Evolutionary conservation across 306 rosid genomes (phyloP), one percentile per base, ranked within the genome.

Genomic region (Datisca glomerata): DNA sequence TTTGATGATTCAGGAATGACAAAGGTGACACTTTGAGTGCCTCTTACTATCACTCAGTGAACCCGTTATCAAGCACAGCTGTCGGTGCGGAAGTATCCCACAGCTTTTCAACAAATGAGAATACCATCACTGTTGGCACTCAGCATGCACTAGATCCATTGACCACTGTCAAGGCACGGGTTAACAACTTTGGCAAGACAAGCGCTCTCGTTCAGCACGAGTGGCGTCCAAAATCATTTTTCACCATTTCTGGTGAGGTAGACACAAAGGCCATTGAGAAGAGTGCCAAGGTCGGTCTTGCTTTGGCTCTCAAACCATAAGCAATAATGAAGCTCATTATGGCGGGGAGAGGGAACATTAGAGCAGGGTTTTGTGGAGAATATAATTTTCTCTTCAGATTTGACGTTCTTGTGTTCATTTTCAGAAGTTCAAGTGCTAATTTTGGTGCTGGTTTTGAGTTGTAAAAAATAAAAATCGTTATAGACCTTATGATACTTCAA

Each of bases 221-320:
- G 64, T 82, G 94, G 94, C 94, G 94, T 6, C 81, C 94, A 40
- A 82, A 59, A n/a, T 82, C 94, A 3, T 64, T 69, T 48, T 59
- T 82, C 72, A 78, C 94, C 52, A 12, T 82, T 67, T 71, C 85
- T 11, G 94, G 85, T 18, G 94, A 82, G 74, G 81, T 82, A n/a
- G 94, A 82, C 64, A 67, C 86, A 8, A 69, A 61, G 71, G 81
- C 89, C 44, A 61, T 78, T 43, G 94, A 82, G 57, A 74, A 82
- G 79, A 82, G 76, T 4, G 89, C 89, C 12, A 82, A 75, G 85
- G 41, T 82, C 24, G 94, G 94, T 24, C 57, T 82, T 43, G 71
- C 71, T 60, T 53, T 82, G 70, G 94, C 74, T 53, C 85, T 82
- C 59, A 74, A 82, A 73, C 94, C 94, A 56, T 82, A 53, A 72